Base-by-base conservation (phyloP, 345 rosid genomes). In the Moricandia moricandioides region DNA sequence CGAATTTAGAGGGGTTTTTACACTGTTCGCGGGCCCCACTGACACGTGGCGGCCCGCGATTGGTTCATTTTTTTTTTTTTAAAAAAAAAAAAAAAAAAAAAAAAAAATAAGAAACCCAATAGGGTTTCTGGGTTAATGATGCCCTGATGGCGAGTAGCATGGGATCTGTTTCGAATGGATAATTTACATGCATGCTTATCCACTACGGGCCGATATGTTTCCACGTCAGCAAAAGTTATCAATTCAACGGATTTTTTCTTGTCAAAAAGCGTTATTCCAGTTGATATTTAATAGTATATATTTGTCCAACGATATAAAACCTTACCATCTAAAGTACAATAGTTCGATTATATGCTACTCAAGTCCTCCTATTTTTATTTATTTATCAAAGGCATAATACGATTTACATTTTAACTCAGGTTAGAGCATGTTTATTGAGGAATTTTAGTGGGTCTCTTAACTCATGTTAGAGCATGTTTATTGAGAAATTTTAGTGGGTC, bases 201-300 rank as follows among this genome's bases (percentile, higher is more conserved):
- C 72, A 77, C 61, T 30, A 54, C 35, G 43, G 60, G 61, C 10
- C 67, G 13, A 58, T 56, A 71, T 71, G 10, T 71, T 71, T 47
- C 80, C 72, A 77, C 67, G 76, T 77, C 80, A 77, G 37, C 52
- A 24, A 30, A 31, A 10, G 14, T 37, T 17, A 7, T 55, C 21
- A 31, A 30, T 31, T 60, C 51, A 51, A 0, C 30, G 0, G 49
- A 12, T 66, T 54, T 7, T 29, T 58, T 45, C 13, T 11, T 40
- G 47, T 40, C 47, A 40, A n/a, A 45, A 45, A 45, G 17, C 51
- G 51, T 5, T n/a, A n/a, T 45, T 45, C 43, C 49, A 43, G 6
- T 13, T 14, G 49, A 43, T 39, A 39, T 39, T 39, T 43, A 43
- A 43, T 37, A 37, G 2, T 33, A 52, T 21, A 21, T 21, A 21